Conservation (phyloP, 768 basidiomycete genomes). For the Lactarius evosmus region DNA sequence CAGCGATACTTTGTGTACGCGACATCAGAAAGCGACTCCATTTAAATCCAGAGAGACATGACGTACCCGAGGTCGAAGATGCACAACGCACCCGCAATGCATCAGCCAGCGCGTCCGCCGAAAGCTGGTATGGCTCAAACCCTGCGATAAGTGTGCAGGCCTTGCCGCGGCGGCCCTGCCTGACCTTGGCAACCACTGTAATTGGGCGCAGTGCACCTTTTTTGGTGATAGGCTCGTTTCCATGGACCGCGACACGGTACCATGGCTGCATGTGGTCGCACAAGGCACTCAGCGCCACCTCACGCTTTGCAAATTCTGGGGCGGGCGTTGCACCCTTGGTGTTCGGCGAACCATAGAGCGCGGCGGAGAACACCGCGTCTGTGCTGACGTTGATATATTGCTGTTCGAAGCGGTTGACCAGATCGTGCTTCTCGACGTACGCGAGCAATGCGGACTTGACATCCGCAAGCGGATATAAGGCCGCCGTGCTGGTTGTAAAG, state of each 20-base stretch:
- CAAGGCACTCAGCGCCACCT: conserved; percentile 55
- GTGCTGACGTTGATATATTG: conserved; percentile 68
- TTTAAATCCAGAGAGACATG: neutral
- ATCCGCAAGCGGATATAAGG: conserved; percentile 54
- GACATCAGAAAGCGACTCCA: neutral
- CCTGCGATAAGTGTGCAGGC: conserved; percentile 73
- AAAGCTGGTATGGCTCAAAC: conserved; percentile 72
- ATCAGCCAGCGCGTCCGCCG: conserved; percentile 72
- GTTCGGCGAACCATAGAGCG: conserved; percentile 35
- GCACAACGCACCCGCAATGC: conserved; percentile 76
- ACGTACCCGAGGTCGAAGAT: conserved; percentile 69
- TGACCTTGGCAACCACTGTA: conserved; percentile 60
- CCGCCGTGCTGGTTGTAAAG: conserved; percentile 41
- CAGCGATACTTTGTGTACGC: conserved; percentile 49
- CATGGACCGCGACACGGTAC: conserved; percentile 59
- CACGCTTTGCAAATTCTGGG: conserved; percentile 60
- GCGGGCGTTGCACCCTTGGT: conserved; percentile 24
- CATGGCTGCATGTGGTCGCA: conserved; percentile 70
- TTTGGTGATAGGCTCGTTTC: conserved; percentile 55
- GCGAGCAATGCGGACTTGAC: conserved; percentile 54
- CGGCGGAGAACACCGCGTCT: conserved; percentile 32
- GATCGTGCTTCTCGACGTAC: conserved; percentile 58
- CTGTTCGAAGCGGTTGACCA: conserved; percentile 65
- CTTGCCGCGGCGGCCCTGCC: conserved; percentile 64
- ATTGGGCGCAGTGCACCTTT: conserved; percentile 77